Evolutionary conservation across 2,329 filamentous ascomycete genomes (phyloP), one percentile per base, ranked within the genome.

Genomic region (Alternaria triticina): DNA sequence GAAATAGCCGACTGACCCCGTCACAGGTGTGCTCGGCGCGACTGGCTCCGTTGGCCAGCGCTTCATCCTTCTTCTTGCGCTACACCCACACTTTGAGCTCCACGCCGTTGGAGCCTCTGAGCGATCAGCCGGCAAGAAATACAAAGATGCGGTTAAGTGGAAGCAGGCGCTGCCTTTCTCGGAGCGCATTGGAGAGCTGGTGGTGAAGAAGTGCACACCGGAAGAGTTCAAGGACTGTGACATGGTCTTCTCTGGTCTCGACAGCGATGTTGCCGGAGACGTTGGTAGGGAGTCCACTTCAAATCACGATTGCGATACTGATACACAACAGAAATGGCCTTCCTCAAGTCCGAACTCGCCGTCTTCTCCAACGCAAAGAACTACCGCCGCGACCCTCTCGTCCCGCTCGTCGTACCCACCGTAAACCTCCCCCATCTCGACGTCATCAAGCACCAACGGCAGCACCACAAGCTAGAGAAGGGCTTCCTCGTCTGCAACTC

Each of bases 301-400:
- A 25, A 2, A 7, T 5, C 7, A 4, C 11, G 44, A 43, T 6
- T 4, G 25, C 13, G 9, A 15, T 11, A 43, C 64, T 70, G 27
- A 70, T 4, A 17, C 25, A 2, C 5, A 12, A 64, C 60, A 74
- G 94, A 98, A 82, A 92, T 92, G 87, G 92, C 92, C 71, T 98
- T 98, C 81, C 87, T 97, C 76, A 91, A 91, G 77, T 90, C 93
- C 65, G 90, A 97, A 76, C 89, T 97, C 55, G 89, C 93, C 74
- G 91, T 97, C 79, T 98, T 99, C 85, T 97, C 94, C 74, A 99
- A 98, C 81, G 94, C 96, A 55, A 97, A 97, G 83, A 98, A 97
- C 87, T 93, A 97, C 86, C 91, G 96, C 74, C 91, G 91, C 78
- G 90, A 97, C 79, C 93, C 94, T 20, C 85, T 95, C 52, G 94